Base-by-base conservation (phyloP, 2,329 filamentous ascomycete species). In the Exophiala aquamarina region DNA sequence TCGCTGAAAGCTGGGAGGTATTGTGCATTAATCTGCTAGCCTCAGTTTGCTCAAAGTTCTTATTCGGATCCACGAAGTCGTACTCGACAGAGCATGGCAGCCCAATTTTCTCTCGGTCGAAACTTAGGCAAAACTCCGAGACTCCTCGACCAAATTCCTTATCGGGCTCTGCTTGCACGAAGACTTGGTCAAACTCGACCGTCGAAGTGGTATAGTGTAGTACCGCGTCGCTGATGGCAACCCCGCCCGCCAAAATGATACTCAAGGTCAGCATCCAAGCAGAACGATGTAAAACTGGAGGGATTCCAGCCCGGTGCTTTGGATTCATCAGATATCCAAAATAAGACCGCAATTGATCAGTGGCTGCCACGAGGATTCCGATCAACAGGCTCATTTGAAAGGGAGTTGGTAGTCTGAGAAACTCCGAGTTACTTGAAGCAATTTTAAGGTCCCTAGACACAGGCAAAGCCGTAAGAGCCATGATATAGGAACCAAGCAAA, bases 311-410 rank as follows among this genome's bases (percentile, higher is more conserved):
- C 23, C 50, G 26, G n/a, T 44, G 34, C 11, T 6, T 26, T 28
- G 32, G 33, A 18, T 21, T 37, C 17, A 44, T 7, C n/a, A 44
- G 35, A 28, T 56, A 54, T 14, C 34, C 31, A 7, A 56, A 18
- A 28, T 52, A 54, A 8, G 43, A 43, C 10, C 44, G 19, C 5
- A 56, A 37, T 37, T 56, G 47, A 26, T 47, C 47, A 13, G 44
- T 40, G 23, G 53, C 54, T 10, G 47, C 53, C 15, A 48, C 21
- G 19, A 46, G 32, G 19, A 54, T 41, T 2, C 50, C 50, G 7
- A 56, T 42, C 4, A 56, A 35, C 10, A 56, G 29, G 29, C 46
- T 50, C 31, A 56, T 40, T 33, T 56, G 53, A 34, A 48, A 54
- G 1, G 53, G 47, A 6, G 53, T 56, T 13, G 53, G 50, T 18